Percentiles rank a stretch among this genome's conserved stretches.
Conservation (phyloP, 306 rosid genomes). For the Pyrus bretschneideri region DNA sequence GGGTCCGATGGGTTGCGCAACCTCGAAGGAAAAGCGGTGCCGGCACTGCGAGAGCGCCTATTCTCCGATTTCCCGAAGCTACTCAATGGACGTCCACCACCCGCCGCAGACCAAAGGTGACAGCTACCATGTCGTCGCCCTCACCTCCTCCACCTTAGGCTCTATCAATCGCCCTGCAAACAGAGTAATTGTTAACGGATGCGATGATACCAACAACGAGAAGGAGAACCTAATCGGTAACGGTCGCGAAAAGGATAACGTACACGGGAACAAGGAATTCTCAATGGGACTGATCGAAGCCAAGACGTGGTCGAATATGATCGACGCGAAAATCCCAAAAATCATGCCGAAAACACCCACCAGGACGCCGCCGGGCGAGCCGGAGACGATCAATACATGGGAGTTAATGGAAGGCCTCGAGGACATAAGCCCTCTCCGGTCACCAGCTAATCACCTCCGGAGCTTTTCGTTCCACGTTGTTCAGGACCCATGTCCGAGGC, state of each 20-base stretch:
- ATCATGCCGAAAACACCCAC: conserved; percentile 37
- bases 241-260: not conserved
- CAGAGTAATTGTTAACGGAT: not conserved
- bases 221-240: not conserved
- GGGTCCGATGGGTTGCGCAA: conserved; percentile 72
- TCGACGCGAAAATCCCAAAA: conserved; percentile 62
- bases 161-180: conserved; percentile 31
- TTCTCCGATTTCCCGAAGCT: conserved; percentile 71
- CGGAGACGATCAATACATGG: conserved; percentile 85
- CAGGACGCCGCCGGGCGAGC: conserved; percentile 72
- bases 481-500: not conserved
- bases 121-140: conserved; percentile 70
- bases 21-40: conserved; percentile 70
- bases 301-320: conserved; percentile 74
- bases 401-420: conserved; percentile 97
- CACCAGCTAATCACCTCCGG: conserved; percentile 46
- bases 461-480: conserved; percentile 66
- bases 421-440: conserved; percentile 55
- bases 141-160: conserved; percentile 76
- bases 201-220: not conserved
- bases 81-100: conserved; percentile 78
- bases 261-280: conserved; percentile 23
- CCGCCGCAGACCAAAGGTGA: conserved; percentile 53
- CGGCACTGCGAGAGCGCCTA: conserved; percentile 55
- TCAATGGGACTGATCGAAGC: conserved; percentile 49